Evolutionary conservation across 306 rosid species (phyloP), one percentile per base, ranked within the genome.

Genomic region (Rubus idaeus): DNA sequence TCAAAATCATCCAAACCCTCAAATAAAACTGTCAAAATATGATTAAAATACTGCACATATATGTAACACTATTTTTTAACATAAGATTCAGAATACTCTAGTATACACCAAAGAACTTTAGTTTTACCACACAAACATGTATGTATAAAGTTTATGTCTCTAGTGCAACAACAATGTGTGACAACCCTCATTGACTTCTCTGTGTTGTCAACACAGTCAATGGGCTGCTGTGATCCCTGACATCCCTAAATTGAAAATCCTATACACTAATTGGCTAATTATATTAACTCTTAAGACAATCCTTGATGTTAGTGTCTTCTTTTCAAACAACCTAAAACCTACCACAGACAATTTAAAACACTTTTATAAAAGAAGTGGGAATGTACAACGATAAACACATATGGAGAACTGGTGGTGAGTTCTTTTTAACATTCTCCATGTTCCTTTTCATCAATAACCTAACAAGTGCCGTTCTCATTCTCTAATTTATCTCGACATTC

Each of bases 1-100:
- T 93, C 94, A 75, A 88, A 85, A 84, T 96, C 94, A 80, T 96
- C 99, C 89, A 90, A 79, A 77, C 91, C 94, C 86, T 96, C 99
- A 78, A 96, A 97, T 77, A 90, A 86, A 81, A 75, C 88, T 2
- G 98, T 93, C 90, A 96, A 81, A 77, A 96, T 96, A 84, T 96
- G 99, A 88, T 96, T 96, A 84, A 96, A 96, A 88, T 89, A 96
- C 99, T 96, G 97, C 93, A 91, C 69, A 75, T 52, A 65, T 47
- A 78, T 67, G 81, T 79, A 41, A 66, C 71, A 82, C 86, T 71
- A 42, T 76, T 74, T 64, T 75, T 77, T 75, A 79, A 57, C 69
- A 47, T 17, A 47, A 44, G 42, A 44, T 74, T 70, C 45, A 46
- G 18, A 26, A 12, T 14, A 13, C 45, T 17, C n/a, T 46, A 4